phyloP scores from a whole-genome alignment of 2,329 filamentous ascomycete species.

The Arthrobotrys megalospora region DNA sequence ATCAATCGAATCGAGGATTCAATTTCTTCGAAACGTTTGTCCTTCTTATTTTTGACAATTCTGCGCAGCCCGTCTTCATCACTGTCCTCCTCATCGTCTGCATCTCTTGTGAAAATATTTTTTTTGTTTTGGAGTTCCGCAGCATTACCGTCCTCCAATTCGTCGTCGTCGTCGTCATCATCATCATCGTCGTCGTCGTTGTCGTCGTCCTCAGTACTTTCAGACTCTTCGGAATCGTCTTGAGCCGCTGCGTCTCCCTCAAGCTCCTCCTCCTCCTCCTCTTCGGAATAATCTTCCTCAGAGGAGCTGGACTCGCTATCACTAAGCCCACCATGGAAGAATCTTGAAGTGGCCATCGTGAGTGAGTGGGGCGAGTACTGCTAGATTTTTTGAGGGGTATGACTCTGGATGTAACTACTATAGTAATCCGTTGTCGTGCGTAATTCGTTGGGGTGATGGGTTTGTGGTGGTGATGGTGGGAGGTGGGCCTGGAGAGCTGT shows the following conservation, averaged over 20 bases:
- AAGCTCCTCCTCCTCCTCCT: constrained; percentile 75
- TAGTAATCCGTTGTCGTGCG: not conserved
- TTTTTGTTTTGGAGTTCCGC: constrained; percentile 76
- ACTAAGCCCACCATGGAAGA: constrained; percentile 92
- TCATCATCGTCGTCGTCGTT: constrained; percentile 73
- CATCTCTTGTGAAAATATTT: constrained; percentile 85
- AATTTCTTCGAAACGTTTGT: constrained; percentile 95
- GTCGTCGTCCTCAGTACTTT: constrained; percentile 67
- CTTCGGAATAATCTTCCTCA: constrained; percentile 94
- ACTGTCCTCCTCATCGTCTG: constrained; percentile 81
- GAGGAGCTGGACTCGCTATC: constrained; percentile 95
- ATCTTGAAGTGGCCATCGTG: constrained; percentile 81
- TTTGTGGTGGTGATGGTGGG: not conserved
- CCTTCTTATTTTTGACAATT: constrained; percentile 96
- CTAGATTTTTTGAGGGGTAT: not conserved
- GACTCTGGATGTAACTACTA: constrained; percentile 25
- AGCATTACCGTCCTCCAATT: constrained; percentile 73
- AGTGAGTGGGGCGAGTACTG: not conserved
- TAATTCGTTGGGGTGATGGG: not conserved
- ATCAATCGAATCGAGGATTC: constrained; percentile 91
- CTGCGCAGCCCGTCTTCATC: constrained; percentile 89
- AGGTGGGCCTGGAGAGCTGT: not conserved
- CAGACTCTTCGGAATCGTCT: constrained; percentile 56
- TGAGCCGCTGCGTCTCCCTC: constrained; percentile 69
- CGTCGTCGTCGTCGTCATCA: constrained; percentile 72